These are phyloP conservation scores for Diphasiastrum complanatum DNA, from an alignment of 83 land plant genomes.

Conservation along the genomic window DNA sequence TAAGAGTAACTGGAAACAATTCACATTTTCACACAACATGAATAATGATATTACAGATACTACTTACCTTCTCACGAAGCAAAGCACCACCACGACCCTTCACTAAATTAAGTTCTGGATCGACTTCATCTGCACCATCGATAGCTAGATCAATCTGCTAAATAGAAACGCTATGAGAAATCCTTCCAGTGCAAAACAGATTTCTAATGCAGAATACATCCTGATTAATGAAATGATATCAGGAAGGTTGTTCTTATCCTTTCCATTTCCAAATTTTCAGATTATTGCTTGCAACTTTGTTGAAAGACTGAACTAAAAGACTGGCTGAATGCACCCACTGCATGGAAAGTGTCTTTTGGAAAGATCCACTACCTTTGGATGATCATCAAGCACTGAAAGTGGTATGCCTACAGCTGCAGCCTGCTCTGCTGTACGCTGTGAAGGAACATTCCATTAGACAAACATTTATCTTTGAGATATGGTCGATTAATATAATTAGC, in stretches of 20 bases:
- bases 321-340: background rate
- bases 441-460: too few species aligned
- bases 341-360: background rate
- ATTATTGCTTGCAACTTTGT: too few species aligned
- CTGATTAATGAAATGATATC: too few species aligned
- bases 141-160: constrained; percentile 61
- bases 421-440: constrained; percentile 58
- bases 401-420: constrained; percentile 69
- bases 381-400: constrained; percentile 54
- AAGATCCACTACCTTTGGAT: constrained; percentile 43
- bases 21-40: background rate
- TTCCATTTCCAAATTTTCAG: too few species aligned
- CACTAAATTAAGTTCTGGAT: constrained; percentile 61
- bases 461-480: too few species aligned
- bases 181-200: background rate
- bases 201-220: background rate
- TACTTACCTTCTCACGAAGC: constrained; percentile 57
- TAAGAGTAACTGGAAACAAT: background rate
- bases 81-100: constrained; percentile 84
- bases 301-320: background rate
- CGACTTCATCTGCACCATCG: constrained; percentile 95
- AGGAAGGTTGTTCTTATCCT: too few species aligned
- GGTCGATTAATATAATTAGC: too few species aligned
- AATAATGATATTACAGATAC: background rate
- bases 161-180: background rate